Evolutionary conservation across 2,329 filamentous ascomycete species (phyloP), one percentile per base, ranked within the genome.

Genomic region (Calonectria ilicicola): DNA sequence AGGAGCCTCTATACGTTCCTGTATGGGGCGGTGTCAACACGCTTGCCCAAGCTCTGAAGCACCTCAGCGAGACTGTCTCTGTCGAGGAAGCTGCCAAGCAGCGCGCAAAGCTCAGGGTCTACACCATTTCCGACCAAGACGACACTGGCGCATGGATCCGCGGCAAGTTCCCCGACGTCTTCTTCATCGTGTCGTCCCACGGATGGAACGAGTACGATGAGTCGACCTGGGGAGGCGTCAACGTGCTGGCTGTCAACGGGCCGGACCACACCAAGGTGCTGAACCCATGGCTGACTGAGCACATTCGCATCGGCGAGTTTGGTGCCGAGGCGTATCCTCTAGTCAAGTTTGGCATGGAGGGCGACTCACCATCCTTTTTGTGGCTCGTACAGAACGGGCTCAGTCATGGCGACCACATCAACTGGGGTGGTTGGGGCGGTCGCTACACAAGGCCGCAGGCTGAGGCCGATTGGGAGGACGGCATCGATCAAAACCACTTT

Each of bases 51-150:
- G 86, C 85, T 0, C 81, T 90, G 1, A 78, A 84, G 19, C 81
- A 86, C 2, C 82, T 87, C 15, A 65, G 67, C 1, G 62, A 68
- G 2, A 76, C 69, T 0, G 78, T 21, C 76, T 75, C 72, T 47
- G 76, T 32, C 68, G 76, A n/a, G 46, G 84, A 86, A 0, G 78
- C 83, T 0, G 77, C 81, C 0, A 70, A 66, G 0, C 82, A 89
- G 10, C 80, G 83, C 0, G 73, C 80, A 0, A 87, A 86, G 66
- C 76, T 90, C 0, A 83, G 88, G 1, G 84, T 90, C 9, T 90
- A 90, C 74, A 82, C 89, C 15, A 90, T 91, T 65, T 90, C 88
- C 2, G 90, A 91, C 73, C 90, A 91, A 72, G 90, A 91, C 63
- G 86, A 92, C 65, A 86, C 87, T 0, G 89, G 88, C 0, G 79